Conservation (phyloP, 495 filamentous ascomycete species). For the Xeromyces bisporus region DNA sequence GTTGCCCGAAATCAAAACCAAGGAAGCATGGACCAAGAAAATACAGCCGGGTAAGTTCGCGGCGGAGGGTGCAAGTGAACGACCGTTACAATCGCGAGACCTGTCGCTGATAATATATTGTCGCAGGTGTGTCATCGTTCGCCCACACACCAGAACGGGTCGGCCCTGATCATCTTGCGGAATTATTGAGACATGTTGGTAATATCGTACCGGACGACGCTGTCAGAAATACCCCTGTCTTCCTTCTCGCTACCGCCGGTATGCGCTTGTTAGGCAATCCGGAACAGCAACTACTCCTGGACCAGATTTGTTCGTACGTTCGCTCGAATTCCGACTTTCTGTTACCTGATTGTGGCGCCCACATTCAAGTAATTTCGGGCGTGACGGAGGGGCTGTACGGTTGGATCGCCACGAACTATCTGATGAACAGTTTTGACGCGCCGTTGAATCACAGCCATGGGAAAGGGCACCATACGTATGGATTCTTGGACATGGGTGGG, state of each 20-base stretch:
- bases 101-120: neutral
- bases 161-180: constrained; percentile 62
- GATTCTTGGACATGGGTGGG: constrained; percentile 96
- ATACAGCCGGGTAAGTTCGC: constrained; percentile 54
- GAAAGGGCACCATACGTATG: constrained; percentile 88
- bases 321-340: constrained; percentile 63
- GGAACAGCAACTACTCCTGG: constrained; percentile 52
- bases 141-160: constrained; percentile 58
- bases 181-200: constrained; percentile 68
- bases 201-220: constrained; percentile 64
- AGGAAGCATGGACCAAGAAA: constrained; percentile 84
- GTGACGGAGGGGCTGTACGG: constrained; percentile 95
- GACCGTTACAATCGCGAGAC: no score
- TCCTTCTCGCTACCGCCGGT: constrained; percentile 90
- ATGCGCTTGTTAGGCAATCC: constrained; percentile 72
- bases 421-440: constrained; percentile 84
- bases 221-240: constrained; percentile 73
- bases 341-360: constrained; percentile 74
- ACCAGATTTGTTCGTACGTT: constrained; percentile 71
- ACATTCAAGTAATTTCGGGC: constrained; percentile 93
- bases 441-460: constrained; percentile 58
- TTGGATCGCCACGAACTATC: constrained; percentile 98
- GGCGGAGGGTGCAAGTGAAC: neutral
- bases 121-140: constrained; percentile 68
- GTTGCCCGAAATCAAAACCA: constrained; percentile 64